Evolutionary conservation across 805 yeast species (phyloP), one percentile per base, ranked within the genome.

Genomic region (Lachancea quebecensis): DNA sequence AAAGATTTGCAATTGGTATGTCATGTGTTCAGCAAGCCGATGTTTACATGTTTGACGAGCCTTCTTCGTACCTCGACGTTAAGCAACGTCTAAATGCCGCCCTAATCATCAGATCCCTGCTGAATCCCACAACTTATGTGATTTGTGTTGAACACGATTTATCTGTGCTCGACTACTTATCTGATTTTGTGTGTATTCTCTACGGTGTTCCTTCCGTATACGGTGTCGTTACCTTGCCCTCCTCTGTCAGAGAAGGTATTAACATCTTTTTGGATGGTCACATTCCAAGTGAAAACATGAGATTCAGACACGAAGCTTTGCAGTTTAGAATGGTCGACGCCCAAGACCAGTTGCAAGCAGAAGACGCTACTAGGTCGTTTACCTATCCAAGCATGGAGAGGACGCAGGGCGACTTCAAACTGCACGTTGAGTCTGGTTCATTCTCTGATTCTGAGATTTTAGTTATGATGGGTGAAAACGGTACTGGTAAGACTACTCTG

Each of bases 401-500:
- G 77, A 89, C 97, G 37, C 91, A 90, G 74, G 99, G 99, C 63
- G 97, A 90, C 68, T 93, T 93, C 85, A 81, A 79, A 62, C 75
- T 93, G 65, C 73, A 69, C 47, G 83, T 93, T 49, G 84, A 86
- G 61, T 62, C 78, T 38, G 99, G 99, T 71, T 90, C 84, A 48
- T 93, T 91, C 71, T 82, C 95, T 46, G 95, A 93, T 67, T 86
- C 96, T 36, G 99, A 93, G 73, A 93, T 93, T 58, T 77, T 93
- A 60, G 99, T 93, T 47, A 87, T 93, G 96, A 91, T 93, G 95
- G 99, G 99, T 66, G 99, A 93, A 72, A 93, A 93, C 68, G 99
- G 99, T 73, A 93, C 99, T 15, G 99, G 99, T 74, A 93, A 93
- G 73, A 93, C 99, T 35, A 93, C 99, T 12, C 82, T 93, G 74